Evolutionary conservation across 768 basidiomycete genomes (phyloP).

Genomic region (Tremella fuciformis): DNA sequence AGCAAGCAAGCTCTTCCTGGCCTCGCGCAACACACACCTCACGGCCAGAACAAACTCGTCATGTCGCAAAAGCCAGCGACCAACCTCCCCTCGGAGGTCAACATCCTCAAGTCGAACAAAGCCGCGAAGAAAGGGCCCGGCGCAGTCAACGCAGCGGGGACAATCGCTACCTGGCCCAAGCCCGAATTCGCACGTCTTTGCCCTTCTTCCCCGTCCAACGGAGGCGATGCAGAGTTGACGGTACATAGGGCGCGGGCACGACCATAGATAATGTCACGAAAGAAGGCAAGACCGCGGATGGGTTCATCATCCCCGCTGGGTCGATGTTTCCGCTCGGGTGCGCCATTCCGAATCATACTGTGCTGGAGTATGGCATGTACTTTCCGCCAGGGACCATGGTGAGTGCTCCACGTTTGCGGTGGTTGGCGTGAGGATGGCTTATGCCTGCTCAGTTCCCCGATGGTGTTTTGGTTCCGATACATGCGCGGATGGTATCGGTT

Average conservation of each 20-base stretch:
- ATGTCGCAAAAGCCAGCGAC: constrained; percentile 14
- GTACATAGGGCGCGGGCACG: constrained; percentile 30
- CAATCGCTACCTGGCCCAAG: constrained; percentile 42
- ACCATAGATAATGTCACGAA: constrained; percentile 35
- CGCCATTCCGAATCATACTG: constrained; percentile 22
- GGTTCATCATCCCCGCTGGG: constrained; percentile 43
- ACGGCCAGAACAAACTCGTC: neutral
- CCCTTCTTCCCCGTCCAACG: constrained; percentile 1
- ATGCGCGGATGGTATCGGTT: constrained; percentile 43
- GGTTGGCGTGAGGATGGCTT: neutral
- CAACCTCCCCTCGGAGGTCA: constrained; percentile 39
- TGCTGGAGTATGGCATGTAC: constrained; percentile 30
- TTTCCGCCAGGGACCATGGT: constrained; percentile 48
- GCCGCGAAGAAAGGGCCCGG: constrained; percentile 38
- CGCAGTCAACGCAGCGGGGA: constrained; percentile 13
- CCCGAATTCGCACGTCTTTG: constrained; percentile 41
- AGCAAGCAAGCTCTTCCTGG: no score
- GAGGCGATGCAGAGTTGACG: neutral
- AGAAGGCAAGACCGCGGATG: constrained; percentile 29
- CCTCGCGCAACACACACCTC: no score
- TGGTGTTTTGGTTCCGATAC: constrained; percentile 45
- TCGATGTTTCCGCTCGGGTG: constrained; percentile 45
- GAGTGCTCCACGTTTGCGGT: constrained; percentile 7
- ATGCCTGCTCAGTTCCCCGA: constrained; percentile 44
- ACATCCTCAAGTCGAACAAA: constrained; percentile 42